Evolutionary conservation across 306 rosid species (phyloP).

Genomic region (Trichosanthes truncata): DNA sequence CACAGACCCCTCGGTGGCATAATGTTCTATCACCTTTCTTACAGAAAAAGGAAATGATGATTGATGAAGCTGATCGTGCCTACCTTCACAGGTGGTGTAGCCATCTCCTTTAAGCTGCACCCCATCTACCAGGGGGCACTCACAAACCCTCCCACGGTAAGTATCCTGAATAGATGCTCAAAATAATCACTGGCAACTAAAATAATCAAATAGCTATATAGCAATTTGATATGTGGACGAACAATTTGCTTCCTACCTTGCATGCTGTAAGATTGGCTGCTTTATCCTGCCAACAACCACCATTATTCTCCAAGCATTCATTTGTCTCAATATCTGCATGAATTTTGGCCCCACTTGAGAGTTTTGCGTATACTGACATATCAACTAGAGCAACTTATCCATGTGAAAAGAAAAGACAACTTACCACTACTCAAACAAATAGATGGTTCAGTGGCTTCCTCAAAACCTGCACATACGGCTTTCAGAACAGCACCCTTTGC

Average conservation of each 20-base stretch:
- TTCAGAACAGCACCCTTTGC: conserved; percentile 88
- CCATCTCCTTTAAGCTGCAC: conserved; percentile 99
- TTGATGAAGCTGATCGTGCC: neutral
- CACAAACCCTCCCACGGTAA: conserved; percentile 94
- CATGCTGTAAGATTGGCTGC: conserved; percentile 85
- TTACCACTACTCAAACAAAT: conserved; percentile 91
- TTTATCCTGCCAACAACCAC: conserved; percentile 93
- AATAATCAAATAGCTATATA: neutral
- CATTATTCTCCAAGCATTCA: conserved; percentile 81
- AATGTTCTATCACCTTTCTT: neutral
- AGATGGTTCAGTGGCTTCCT: conserved; percentile 95
- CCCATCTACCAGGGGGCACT: conserved; percentile 89
- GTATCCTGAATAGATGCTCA: conserved; percentile 57
- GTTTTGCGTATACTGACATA: neutral
- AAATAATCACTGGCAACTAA: conserved; percentile 8
- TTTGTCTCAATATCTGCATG: conserved; percentile 85
- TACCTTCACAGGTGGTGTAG: conserved; percentile 80
- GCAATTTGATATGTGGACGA: conserved; percentile 3
- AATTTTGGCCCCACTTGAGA: conserved; percentile 10
- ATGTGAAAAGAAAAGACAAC: conserved; percentile 12
- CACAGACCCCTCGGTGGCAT: neutral
- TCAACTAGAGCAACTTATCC: conserved; percentile 8
- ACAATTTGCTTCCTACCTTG: conserved; percentile 47
- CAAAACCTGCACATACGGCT: conserved; percentile 94
- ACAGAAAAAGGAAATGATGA: neutral